Evolutionary conservation across 2,329 filamentous ascomycete species (phyloP).

Genomic region (Penicillium sp.): DNA sequence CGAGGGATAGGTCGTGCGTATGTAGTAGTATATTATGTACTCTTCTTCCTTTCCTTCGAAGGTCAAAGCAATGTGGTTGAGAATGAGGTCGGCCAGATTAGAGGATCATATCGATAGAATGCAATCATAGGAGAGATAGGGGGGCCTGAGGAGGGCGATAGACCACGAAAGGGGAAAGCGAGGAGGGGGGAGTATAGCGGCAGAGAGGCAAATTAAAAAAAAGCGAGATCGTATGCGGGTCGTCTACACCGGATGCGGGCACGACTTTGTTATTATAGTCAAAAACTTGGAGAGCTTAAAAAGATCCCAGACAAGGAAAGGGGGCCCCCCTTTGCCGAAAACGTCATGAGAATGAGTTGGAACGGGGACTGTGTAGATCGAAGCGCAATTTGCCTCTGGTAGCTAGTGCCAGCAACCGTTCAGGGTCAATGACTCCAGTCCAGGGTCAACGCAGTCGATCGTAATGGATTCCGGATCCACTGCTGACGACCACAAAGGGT

Average conservation of each 20-base stretch:
- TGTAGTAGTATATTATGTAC: neutral
- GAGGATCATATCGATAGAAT: conserved; percentile 20
- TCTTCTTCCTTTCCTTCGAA: neutral
- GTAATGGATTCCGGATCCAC: conserved; percentile 28
- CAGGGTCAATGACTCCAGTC: conserved; percentile 18
- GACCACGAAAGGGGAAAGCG: no score
- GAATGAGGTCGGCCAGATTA: conserved; percentile 16
- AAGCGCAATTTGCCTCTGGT: conserved; percentile 8
- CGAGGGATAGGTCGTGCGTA: neutral
- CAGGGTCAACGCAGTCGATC: conserved; percentile 27
- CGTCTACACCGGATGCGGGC: conserved; percentile 25
- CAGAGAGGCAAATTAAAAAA: conserved; percentile 7
- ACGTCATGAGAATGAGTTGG: conserved; percentile 28
- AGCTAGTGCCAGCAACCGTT: neutral
- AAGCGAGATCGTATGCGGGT: conserved; percentile 7
- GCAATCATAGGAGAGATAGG: conserved; percentile 13
- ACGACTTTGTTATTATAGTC: conserved; percentile 25
- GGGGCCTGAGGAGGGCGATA: neutral
- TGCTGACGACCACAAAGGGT: conserved; percentile 29
- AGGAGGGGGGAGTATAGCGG: conserved; percentile 4
- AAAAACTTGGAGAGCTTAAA: neutral
- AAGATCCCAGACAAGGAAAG: neutral
- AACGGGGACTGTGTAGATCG: conserved; percentile 23
- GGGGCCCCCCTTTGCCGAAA: conserved; percentile 27
- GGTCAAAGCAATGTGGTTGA: neutral